Percentiles rank a stretch among this genome's conserved stretches.
These are phyloP conservation scores for Pseudogymnoascus verrucosus DNA, from an alignment of 2,329 filamentous ascomycete species.

Conservation along the genomic window DNA sequence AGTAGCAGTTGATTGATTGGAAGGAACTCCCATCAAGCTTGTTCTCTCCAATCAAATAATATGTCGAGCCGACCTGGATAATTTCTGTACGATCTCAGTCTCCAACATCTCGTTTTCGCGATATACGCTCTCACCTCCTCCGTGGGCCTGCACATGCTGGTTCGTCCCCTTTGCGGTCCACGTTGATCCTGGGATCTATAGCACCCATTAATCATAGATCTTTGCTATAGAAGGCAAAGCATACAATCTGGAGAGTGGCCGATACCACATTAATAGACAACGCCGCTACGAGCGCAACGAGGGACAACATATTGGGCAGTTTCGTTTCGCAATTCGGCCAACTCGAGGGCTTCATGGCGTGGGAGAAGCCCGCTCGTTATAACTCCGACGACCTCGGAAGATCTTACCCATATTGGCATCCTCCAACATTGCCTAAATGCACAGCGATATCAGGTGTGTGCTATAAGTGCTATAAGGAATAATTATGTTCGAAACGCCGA, in stretches of 20 bases:
- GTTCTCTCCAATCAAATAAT: constrained; percentile 64
- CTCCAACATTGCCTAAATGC: neutral
- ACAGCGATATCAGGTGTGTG: neutral
- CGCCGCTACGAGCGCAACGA: neutral
- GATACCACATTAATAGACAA: constrained; percentile 10
- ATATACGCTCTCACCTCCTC: constrained; percentile 47
- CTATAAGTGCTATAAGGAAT: neutral
- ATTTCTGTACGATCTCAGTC: neutral
- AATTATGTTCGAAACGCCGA: constrained; percentile 6
- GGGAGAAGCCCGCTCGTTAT: neutral
- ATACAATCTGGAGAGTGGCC: constrained; percentile 11
- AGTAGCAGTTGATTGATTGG: constrained; percentile 61
- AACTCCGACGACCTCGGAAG: neutral
- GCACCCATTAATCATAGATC: neutral
- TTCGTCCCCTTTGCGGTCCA: constrained; percentile 28
- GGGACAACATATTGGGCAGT: neutral
- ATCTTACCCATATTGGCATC: neutral
- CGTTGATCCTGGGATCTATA: constrained; percentile 23
- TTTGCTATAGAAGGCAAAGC: neutral
- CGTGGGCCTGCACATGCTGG: constrained; percentile 58
- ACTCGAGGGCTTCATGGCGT: neutral
- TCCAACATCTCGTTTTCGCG: neutral
- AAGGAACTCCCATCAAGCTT: constrained; percentile 55
- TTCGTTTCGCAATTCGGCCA: neutral
- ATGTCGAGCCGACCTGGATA: constrained; percentile 1